Evolutionary conservation across 2,329 filamentous ascomycete species (phyloP).

Genomic region (Thelonectria olida): DNA sequence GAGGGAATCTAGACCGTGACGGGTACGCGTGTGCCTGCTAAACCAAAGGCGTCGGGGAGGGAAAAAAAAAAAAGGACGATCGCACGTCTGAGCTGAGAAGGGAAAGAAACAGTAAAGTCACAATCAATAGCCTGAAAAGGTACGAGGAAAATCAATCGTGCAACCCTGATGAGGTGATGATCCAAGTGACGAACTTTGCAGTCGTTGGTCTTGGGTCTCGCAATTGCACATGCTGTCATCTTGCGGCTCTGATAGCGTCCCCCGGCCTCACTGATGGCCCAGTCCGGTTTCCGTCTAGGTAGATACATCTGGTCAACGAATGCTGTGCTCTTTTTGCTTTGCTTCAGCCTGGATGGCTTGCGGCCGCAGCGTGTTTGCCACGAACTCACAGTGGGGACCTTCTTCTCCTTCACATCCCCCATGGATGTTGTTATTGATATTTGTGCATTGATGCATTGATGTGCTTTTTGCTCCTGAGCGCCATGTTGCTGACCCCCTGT

Average conservation of each 20-base stretch:
- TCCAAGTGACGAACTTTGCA: neutral
- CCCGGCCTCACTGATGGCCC: neutral
- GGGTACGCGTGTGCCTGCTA: constrained; percentile 5
- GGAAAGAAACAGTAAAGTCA: neutral
- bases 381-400: too few relatives aligned
- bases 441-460: too few relatives aligned
- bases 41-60: neutral
- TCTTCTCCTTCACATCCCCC: too few relatives aligned
- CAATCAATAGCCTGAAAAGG: too few relatives aligned
- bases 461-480: too few relatives aligned
- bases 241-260: constrained; percentile 14
- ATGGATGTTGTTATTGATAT: too few relatives aligned
- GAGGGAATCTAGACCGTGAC: constrained; percentile 9
- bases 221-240: constrained; percentile 12
- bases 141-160: too few relatives aligned
- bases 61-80: neutral
- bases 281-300: constrained; percentile 1
- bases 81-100: neutral
- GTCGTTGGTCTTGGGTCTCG: neutral
- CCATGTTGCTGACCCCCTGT: neutral
- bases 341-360: too few relatives aligned
- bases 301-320: neutral
- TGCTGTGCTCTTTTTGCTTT: neutral
- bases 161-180: too few relatives aligned
- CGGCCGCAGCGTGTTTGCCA: too few relatives aligned